Conservation (phyloP, 768 basidiomycete genomes). For the Hypsizygus marmoreus region DNA sequence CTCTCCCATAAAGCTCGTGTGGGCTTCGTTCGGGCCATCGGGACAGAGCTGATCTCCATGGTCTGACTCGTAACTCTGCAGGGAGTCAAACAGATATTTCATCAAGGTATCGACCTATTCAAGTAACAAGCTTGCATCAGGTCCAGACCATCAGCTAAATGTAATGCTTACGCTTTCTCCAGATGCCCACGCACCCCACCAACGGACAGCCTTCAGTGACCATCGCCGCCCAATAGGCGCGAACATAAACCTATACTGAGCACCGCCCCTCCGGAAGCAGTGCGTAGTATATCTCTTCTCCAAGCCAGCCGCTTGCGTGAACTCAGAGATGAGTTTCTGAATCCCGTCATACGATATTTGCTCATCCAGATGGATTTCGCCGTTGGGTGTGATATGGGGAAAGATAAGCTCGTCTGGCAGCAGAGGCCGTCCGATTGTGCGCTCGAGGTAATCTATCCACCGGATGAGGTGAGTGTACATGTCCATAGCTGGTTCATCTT, state of each 20-base stretch:
- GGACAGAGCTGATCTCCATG: slow-evolving; percentile 17
- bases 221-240: slow-evolving; percentile 36
- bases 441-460: slow-evolving; percentile 18
- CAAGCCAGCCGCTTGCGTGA: slow-evolving; percentile 20
- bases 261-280: slow-evolving; percentile 33
- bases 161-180: no score
- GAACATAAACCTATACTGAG: slow-evolving; percentile 37
- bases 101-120: slow-evolving; percentile 21
- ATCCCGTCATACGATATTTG: slow-evolving; percentile 9
- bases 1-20: no score
- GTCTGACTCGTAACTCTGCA: slow-evolving; percentile 25
- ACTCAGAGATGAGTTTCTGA: slow-evolving; percentile 28
- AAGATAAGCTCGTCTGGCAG: slow-evolving; percentile 32
- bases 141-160: no score
- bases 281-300: slow-evolving; percentile 28
- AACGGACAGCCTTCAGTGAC: slow-evolving; percentile 27
- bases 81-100: slow-evolving; percentile 29
- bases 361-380: slow-evolving; percentile 1
- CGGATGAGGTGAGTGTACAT: no score
- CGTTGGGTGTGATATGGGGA: slow-evolving; percentile 26
- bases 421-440: slow-evolving; percentile 18
- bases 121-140: slow-evolving; percentile 28
- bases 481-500: no score
- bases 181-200: slow-evolving; percentile 43
- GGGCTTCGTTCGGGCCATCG: no score